Evolutionary conservation across 352 stramenopile species (phyloP), one percentile per base, ranked within the genome.

Genomic region (Nothophytophthora sp.): DNA sequence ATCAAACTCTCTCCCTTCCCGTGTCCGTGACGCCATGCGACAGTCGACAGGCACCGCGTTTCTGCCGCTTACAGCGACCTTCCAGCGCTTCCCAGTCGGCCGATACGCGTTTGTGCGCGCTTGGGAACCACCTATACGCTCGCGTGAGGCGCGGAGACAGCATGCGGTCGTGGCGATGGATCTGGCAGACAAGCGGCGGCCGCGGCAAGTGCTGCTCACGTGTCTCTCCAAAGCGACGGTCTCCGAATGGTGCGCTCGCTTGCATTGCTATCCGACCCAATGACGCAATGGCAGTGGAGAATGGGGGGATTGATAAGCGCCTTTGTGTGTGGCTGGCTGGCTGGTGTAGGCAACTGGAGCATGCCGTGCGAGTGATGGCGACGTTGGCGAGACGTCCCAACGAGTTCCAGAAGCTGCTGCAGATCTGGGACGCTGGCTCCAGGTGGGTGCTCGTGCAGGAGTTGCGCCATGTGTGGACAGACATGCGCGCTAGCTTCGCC

Each of bases 391-490:
- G 69, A 3, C 44, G 63, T 7, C 52, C 63, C 9, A 12, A 16
- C 1, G 57, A 70, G 38, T 86, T 86, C 55, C 76, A 88, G 54
- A 50, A 27, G 4, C 62, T 86, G 30, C 47, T 76, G 30, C 55
- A 66, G 16, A 63, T 88, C 19, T 86, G 67, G 66, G 76, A 88
- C 28, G 58, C 73, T 27, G 70, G 61, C 33, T 60, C 55, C 41
- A 70, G 55, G 39, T 88, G 74, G 74, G 72, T 88, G 30, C 67
- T 88, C 19, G 65, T 77, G 11, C 77, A 88, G 29, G 61, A 82
- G 29, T 66, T 77, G n/a, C 40, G 70, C 2, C 9, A 62, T 0
- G 18, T 43, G 23, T 86, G 74, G 74, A 52, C 50, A 16, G 10
- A 47, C 4, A 34, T 81, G 32, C 64, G 63, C 48, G 39, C 59